Base-by-base conservation (phyloP, 495 filamentous ascomycete species). In the Daldinia bambusicola region DNA sequence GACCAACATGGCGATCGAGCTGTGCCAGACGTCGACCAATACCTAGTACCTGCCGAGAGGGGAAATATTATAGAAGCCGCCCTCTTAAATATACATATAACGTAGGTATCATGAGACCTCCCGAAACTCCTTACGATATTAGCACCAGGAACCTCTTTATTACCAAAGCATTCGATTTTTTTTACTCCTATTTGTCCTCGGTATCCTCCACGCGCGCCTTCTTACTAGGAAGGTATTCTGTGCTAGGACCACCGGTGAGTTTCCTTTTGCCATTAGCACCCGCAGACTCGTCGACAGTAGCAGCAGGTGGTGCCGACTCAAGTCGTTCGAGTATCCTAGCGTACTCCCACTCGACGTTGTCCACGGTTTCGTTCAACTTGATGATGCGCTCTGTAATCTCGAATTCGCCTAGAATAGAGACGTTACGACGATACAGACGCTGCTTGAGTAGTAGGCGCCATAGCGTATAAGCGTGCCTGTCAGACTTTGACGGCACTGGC, bases 361-460 rank as follows among this genome's bases (percentile, higher is more conserved):
- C 82, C 8, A 94, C 84, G 10, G 91, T 91, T 72, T 93, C 89
- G 71, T 94, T 90, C 20, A 98, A 82, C 80, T 93, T 95, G 71
- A 93, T 85, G 10, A 93, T 87, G 22, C 93, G 87, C 62, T 97
- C 95, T 5, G 77, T 77, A 30, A 86, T 78, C 70, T 97, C 93
- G 41, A 98, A 70, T 82, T 98, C 93, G 18, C 87, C 87, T 10
- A 99, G 85, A 53, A 87, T 78, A 71, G 96, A 91, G 55, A 85
- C 83, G 74, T 94, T 95, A 58, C 92, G 91, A 62, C 89, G 88
- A 76, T 90, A 94, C 13, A 98, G 80, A 40, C 95, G 83, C 79
- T 92, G 88, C 80, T 97, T 97, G 34, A 91, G 87, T 20, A 94
- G 84, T 75, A 96, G 81, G 62, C 90, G 85, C 94, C 94, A 98